These are phyloP conservation scores for Przewalskia tangutica DNA, from an alignment of 257 asterid species.

Conservation along the genomic window DNA sequence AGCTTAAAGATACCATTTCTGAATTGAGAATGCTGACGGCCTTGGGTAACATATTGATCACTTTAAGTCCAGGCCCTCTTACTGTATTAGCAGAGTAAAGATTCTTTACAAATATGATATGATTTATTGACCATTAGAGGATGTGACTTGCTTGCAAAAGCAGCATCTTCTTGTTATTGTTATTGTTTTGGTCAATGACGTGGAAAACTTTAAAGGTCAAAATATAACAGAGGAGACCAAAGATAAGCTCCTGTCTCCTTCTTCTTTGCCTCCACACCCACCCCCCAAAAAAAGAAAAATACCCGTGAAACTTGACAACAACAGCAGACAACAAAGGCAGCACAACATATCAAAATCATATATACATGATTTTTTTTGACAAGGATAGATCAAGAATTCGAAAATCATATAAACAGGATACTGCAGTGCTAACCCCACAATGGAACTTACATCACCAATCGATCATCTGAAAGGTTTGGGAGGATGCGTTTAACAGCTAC, in stretches of 20 bases:
- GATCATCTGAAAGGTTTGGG: constrained; percentile 93
- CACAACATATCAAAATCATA: not conserved
- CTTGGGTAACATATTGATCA: not conserved
- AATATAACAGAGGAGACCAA: not conserved
- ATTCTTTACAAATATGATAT: not conserved
- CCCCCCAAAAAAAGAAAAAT: not conserved
- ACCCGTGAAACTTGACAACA: not conserved
- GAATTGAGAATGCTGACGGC: not conserved
- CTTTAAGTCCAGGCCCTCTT: not conserved
- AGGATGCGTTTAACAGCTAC: constrained; percentile 96
- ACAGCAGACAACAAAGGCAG: not conserved
- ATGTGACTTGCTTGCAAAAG: not conserved
- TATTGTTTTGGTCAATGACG: not conserved
- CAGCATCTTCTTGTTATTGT: not conserved
- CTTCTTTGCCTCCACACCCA: not conserved
- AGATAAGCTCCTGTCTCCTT: not conserved
- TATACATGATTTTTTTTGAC: not conserved
- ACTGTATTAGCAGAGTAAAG: not conserved
- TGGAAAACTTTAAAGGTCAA: not conserved
- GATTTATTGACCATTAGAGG: not conserved
- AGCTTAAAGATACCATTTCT: not conserved
- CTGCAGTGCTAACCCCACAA: not conserved
- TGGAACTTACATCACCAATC: constrained; percentile 74
- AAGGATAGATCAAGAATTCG: not conserved
- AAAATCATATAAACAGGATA: not conserved